These are phyloP conservation scores for Letharia lupina DNA, from an alignment of 495 filamentous ascomycete genomes.

Conservation along the genomic window DNA sequence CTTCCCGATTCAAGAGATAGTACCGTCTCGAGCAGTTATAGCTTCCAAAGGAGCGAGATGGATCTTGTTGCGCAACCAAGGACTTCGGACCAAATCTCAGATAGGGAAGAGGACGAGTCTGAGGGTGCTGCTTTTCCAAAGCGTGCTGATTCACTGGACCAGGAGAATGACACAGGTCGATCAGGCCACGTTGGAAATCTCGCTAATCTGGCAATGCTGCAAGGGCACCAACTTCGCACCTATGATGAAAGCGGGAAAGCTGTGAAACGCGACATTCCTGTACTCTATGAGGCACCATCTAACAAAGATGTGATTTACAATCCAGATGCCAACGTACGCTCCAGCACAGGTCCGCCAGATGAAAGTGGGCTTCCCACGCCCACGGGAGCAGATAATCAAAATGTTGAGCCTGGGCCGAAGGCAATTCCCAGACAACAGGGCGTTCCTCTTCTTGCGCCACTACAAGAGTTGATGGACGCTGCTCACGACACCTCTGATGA, in stretches of 20 bases:
- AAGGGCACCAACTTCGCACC: conserved; percentile 19
- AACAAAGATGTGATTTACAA: conserved; percentile 17
- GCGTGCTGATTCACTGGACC: conserved; percentile 10
- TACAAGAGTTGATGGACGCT: conserved; percentile 32
- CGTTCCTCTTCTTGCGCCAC: conserved; percentile 30
- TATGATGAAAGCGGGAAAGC: conserved; percentile 20
- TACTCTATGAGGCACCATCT: conserved; percentile 16
- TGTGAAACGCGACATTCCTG: conserved; percentile 20
- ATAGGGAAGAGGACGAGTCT: neutral
- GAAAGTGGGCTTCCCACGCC: conserved; percentile 7
- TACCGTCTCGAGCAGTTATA: conserved; percentile 13
- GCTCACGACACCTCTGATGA: conserved; percentile 32
- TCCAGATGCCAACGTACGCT: conserved; percentile 11
- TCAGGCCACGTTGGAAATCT: conserved; percentile 18
- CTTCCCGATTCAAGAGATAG: conserved; percentile 18
- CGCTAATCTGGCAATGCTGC: conserved; percentile 32
- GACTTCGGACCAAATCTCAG: neutral
- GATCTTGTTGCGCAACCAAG: neutral
- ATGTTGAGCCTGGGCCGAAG: neutral
- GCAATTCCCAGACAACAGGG: conserved; percentile 15
- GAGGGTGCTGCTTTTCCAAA: conserved; percentile 8
- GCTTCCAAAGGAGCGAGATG: conserved; percentile 8
- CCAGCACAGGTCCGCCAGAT: conserved; percentile 12
- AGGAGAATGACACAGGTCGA: conserved; percentile 6
- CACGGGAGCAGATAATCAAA: neutral